phyloP scores from a whole-genome alignment of 352 stramenopile genomes.

The Phytophthora nicotianae region DNA sequence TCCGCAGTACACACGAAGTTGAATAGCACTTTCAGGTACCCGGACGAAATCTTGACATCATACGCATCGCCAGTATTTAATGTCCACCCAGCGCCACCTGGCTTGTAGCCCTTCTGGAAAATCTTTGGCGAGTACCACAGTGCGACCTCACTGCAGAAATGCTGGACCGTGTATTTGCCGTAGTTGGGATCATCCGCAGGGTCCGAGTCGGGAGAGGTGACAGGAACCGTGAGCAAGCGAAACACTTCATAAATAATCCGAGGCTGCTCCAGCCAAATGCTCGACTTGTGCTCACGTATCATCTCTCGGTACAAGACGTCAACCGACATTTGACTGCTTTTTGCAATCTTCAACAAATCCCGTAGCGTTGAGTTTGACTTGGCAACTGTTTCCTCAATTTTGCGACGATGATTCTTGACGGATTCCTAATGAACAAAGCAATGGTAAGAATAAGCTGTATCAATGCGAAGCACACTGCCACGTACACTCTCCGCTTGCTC shows the following conservation, averaged over 20 bases:
- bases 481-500: constrained; percentile 84
- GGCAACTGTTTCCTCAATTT: constrained; percentile 83
- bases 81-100: constrained; percentile 42
- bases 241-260: constrained; percentile 88
- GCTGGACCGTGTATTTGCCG: constrained; percentile 80
- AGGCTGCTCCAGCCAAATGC: constrained; percentile 74
- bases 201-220: constrained; percentile 39
- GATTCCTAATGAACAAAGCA: constrained; percentile 58
- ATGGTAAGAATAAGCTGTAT: not conserved
- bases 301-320: constrained; percentile 84
- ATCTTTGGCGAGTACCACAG: constrained; percentile 79
- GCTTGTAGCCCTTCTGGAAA: constrained; percentile 64
- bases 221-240: constrained; percentile 59
- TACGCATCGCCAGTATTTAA: constrained; percentile 47
- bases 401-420: constrained; percentile 81
- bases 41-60: constrained; percentile 52
- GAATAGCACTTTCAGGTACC: constrained; percentile 86
- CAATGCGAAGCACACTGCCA: constrained; percentile 5
- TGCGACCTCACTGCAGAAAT: constrained; percentile 86
- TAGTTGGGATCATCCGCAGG: constrained; percentile 65
- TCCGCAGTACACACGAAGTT: constrained; percentile 78
- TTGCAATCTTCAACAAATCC: constrained; percentile 69
- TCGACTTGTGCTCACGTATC: constrained; percentile 72
- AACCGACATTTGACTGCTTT: constrained; percentile 68
- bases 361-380: constrained; percentile 60